phyloP scores from a whole-genome alignment of 2,329 filamentous ascomycete species.

The Ophidiomyces ophidiicola region DNA sequence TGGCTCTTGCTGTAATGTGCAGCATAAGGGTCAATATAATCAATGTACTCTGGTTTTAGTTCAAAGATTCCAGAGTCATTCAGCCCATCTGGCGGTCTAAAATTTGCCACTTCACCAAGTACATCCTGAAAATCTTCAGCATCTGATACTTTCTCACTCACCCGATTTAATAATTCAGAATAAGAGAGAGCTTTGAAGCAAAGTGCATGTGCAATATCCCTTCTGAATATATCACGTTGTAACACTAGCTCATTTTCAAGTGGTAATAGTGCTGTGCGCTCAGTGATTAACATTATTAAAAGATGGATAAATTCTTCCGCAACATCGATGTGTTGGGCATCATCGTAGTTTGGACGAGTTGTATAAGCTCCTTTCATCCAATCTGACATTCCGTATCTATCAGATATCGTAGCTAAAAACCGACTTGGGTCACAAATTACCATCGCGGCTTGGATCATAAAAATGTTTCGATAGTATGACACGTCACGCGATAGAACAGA shows the following conservation, averaged over 20 bases:
- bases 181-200: constrained; percentile 95
- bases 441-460: constrained; percentile 80
- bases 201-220: constrained; percentile 83
- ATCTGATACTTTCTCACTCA: constrained; percentile 82
- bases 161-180: constrained; percentile 73
- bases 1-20: constrained; percentile 96
- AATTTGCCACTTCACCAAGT: constrained; percentile 75
- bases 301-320: constrained; percentile 94
- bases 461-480: constrained; percentile 87
- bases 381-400: constrained; percentile 75
- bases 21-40: constrained; percentile 87
- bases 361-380: constrained; percentile 81
- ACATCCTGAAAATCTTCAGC: constrained; percentile 77
- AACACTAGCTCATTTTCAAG: constrained; percentile 35
- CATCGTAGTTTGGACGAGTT: constrained; percentile 64
- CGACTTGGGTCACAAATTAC: constrained; percentile 72
- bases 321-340: constrained; percentile 77
- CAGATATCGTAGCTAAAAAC: constrained; percentile 77
- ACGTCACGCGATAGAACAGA: constrained; percentile 83
- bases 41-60: constrained; percentile 71
- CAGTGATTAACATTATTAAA: constrained; percentile 78
- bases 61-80: constrained; percentile 92
- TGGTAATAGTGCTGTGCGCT: constrained; percentile 59
- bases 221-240: constrained; percentile 60
- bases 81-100: constrained; percentile 79